Percentiles rank a stretch among this genome's conserved stretches.
Conservation (phyloP, 345 rosid genomes). For the Gossypium longicalyx region DNA sequence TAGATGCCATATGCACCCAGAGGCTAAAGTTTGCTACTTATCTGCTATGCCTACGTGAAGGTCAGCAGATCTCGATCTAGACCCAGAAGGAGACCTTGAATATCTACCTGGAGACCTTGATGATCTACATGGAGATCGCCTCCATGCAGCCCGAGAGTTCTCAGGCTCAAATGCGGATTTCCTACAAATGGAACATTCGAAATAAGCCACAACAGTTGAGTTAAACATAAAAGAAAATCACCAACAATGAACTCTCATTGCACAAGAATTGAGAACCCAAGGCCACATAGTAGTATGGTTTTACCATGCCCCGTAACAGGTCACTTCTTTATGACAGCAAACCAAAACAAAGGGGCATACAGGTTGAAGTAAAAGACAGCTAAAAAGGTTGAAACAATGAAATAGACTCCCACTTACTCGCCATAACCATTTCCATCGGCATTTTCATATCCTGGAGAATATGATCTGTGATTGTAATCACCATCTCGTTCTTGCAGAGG, state of each 20-base stretch:
- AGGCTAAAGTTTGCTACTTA: background rate
- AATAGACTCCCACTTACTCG: conserved; percentile 39
- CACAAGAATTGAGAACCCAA: too few species aligned
- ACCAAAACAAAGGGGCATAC: background rate
- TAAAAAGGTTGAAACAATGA: background rate
- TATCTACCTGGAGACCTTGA: conserved; percentile 46
- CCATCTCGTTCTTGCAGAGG: conserved; percentile 63
- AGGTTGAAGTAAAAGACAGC: background rate
- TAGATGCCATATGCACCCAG: background rate
- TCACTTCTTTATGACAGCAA: background rate
- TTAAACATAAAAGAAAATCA: background rate
- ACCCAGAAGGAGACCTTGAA: conserved; percentile 66
- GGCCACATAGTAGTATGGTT: background rate
- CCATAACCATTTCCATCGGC: conserved; percentile 43
- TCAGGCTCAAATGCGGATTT: conserved; percentile 41
- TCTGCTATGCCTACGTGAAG: conserved; percentile 37
- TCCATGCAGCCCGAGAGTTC: conserved; percentile 42
- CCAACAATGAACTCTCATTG: background rate
- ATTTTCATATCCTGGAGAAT: conserved; percentile 55
- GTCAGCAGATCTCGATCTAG: conserved; percentile 77
- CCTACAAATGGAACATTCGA: conserved; percentile 26
- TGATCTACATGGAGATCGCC: conserved; percentile 34
- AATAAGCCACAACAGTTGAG: background rate
- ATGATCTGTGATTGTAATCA: conserved; percentile 46
- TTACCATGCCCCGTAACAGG: background rate